Evolutionary conservation across 2,329 filamentous ascomycete species (phyloP).

Genomic region (Rhinocladiella similis): DNA sequence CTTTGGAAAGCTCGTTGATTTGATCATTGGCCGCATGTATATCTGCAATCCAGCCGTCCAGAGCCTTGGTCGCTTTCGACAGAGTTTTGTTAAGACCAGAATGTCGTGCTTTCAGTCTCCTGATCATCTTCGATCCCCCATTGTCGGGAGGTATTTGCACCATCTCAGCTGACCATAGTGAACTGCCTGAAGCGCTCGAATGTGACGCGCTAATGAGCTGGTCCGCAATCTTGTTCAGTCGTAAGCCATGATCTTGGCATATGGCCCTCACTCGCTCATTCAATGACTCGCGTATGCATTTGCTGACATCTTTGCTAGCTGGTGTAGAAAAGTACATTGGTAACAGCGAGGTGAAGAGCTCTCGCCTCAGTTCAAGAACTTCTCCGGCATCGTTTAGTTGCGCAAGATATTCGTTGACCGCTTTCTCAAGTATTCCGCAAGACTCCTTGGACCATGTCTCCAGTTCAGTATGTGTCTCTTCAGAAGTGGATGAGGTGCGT

Average conservation of each 20-base stretch:
- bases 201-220: constrained; percentile 2
- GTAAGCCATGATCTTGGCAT: constrained; percentile 11
- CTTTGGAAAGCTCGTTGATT: constrained; percentile 14
- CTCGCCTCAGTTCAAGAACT: constrained; percentile 68
- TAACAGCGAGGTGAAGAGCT: constrained; percentile 74
- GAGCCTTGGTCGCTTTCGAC: constrained; percentile 8
- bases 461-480: constrained; percentile 61
- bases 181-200: background rate
- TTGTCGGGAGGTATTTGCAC: constrained; percentile 10
- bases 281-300: constrained; percentile 67
- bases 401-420: constrained; percentile 61
- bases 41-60: constrained; percentile 18
- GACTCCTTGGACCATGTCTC: constrained; percentile 64
- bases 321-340: constrained; percentile 64
- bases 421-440: constrained; percentile 60
- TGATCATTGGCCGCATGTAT: constrained; percentile 9
- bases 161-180: constrained; percentile 25
- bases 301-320: constrained; percentile 61
- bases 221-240: constrained; percentile 13
- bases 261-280: constrained; percentile 52
- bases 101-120: constrained; percentile 21
- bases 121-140: constrained; percentile 16
- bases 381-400: constrained; percentile 65
- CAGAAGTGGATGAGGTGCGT: constrained; percentile 70
- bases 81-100: constrained; percentile 17